Base-by-base conservation (phyloP, 768 basidiomycete species). In the Dendrothele bispora region DNA sequence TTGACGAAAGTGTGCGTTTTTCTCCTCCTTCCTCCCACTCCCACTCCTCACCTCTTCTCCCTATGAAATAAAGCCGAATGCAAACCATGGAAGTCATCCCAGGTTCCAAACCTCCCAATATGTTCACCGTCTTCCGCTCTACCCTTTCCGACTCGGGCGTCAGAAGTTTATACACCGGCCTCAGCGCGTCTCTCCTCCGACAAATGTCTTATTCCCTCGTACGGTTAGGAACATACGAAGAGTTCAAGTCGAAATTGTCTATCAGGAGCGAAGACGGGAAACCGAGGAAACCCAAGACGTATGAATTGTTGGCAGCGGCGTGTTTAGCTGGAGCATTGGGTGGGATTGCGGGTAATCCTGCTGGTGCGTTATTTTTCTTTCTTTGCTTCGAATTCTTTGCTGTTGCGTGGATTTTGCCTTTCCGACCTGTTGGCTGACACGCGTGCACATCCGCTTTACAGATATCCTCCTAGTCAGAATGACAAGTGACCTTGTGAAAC, bases 171-270 rank as follows among this genome's bases (percentile, higher is more conserved):
- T 93, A 89, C 57, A 83, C 86, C 10, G 92, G 92, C 20, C 75
- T 93, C 27, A 83, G 84, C 5, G 91, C 91, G 4, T 90, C 91
- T 3, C 65, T 92, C 20, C 73, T 93, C 64, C 79, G 92, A 43
- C 92, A 95, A 68, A 92, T 94, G 91, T 84, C 90, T 8, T 95
- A 95, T 59, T 90, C 90, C 0, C 80, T 94, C 38, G 88, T 91
- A 44, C 83, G 92, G 26, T 69, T 94, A 25, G 91, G 91, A 20
- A 79, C 74, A 18, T 93, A 94, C 59, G 92, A 95, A 58, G 80
- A 82, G 43, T 74, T 88, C 61, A 91, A 91, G 59, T 66, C 69
- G 17, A 68, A 68, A 12, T 60, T 90, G 39, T 75, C 80, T 11
- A n/a, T n/a, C n/a, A n/a, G n/a, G n/a, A n/a, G n/a, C n/a, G n/a